phyloP scores from a whole-genome alignment of 371 early-diverging fungal species.

The Mucor ambiguus region DNA sequence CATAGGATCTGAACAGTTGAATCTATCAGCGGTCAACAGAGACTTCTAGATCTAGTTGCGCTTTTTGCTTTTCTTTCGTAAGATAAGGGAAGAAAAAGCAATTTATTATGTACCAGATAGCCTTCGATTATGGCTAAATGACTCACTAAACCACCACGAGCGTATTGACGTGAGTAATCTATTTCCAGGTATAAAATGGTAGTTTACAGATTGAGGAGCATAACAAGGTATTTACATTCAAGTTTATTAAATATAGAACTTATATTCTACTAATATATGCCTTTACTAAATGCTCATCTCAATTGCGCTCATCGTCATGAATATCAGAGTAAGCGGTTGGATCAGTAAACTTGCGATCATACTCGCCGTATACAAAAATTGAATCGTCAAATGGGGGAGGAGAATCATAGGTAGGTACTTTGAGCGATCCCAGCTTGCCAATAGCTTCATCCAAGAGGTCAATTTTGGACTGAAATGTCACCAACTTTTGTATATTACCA shows the following conservation, averaged over 20 bases:
- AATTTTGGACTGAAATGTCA: constrained; percentile 18
- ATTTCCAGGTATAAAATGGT: no score
- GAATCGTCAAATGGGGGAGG: constrained; percentile 24
- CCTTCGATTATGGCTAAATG: no score
- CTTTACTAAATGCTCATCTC: not conserved
- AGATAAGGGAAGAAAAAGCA: no score
- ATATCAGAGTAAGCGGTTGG: constrained; percentile 16
- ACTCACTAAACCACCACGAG: no score
- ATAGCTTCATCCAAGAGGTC: constrained; percentile 15
- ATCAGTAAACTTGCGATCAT: constrained; percentile 18
- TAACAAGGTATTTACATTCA: no score
- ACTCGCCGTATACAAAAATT: constrained; percentile 15
- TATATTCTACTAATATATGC: not conserved
- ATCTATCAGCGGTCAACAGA: no score
- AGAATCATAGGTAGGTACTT: constrained; percentile 19
- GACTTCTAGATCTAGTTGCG: no score
- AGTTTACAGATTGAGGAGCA: no score
- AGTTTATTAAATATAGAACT: not conserved
- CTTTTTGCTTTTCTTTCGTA: no score
- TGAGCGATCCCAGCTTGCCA: constrained; percentile 11
- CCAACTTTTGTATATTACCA: constrained; percentile 4
- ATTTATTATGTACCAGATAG: no score
- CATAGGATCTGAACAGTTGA: no score
- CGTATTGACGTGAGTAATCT: no score
- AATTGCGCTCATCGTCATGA: not conserved